These are phyloP conservation scores for Golovinomyces cichoracearum DNA, from an alignment of 2,329 filamentous ascomycete genomes.

Conservation along the genomic window DNA sequence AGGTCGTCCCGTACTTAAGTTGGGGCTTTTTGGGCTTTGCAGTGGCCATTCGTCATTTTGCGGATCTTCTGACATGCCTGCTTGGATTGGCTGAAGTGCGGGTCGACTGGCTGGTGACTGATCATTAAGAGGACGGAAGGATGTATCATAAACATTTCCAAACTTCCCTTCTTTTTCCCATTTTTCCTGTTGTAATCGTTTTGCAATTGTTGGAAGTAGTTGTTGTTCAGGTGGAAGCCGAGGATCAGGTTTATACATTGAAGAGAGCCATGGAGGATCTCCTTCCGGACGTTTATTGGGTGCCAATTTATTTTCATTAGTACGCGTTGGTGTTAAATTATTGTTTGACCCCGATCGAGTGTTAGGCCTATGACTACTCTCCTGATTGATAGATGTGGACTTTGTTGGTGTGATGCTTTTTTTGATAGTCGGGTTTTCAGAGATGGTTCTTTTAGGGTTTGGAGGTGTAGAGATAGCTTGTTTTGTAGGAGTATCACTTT, in stretches of 20 bases:
- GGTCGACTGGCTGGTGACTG: not conserved
- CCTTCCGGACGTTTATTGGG: constrained; percentile 52
- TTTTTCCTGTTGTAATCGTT: constrained; percentile 71
- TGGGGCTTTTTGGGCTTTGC: constrained; percentile 23
- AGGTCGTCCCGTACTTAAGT: constrained; percentile 20
- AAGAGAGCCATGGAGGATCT: constrained; percentile 83
- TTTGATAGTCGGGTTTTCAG: constrained; percentile 31
- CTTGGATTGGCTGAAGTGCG: constrained; percentile 10
- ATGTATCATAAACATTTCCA: constrained; percentile 60
- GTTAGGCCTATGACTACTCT: constrained; percentile 24
- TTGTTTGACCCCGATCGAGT: constrained; percentile 25
- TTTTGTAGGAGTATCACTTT: constrained; percentile 20
- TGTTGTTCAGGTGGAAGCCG: constrained; percentile 85
- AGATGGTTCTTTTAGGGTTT: constrained; percentile 6
- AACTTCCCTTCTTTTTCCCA: constrained; percentile 84
- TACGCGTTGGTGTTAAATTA: not conserved
- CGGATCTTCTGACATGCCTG: constrained; percentile 13
- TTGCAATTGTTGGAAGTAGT: constrained; percentile 78
- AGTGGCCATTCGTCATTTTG: constrained; percentile 33
- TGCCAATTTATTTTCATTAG: not conserved
- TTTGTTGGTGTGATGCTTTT: constrained; percentile 8
- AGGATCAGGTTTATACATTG: constrained; percentile 87
- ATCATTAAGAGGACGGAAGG: constrained; percentile 61
- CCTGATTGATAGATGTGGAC: constrained; percentile 12
- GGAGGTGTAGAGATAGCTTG: constrained; percentile 6